Percentiles rank a stretch among this genome's conserved stretches.
Evolutionary conservation across 2,329 filamentous ascomycete species (phyloP).

Genomic region (Hymenoscyphus linearis): DNA sequence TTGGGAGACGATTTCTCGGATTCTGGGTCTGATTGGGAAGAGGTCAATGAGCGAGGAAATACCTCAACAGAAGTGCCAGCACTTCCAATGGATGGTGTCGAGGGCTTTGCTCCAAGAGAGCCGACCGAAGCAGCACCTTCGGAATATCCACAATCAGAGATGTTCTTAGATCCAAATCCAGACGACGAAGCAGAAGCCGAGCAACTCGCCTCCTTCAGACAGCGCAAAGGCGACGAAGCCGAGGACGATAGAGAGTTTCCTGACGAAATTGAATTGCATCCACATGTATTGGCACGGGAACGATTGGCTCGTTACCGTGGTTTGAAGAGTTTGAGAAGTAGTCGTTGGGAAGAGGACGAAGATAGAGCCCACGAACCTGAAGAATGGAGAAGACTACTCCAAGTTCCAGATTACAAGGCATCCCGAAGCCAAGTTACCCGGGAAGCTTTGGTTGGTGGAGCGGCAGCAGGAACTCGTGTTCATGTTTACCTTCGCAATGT

Average conservation of each 20-base stretch:
- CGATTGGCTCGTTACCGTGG: constrained; percentile 82
- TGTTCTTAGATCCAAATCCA: constrained; percentile 70
- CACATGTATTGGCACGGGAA: constrained; percentile 79
- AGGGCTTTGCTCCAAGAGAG: constrained; percentile 59
- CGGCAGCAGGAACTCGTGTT: constrained; percentile 77
- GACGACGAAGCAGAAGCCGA: constrained; percentile 77
- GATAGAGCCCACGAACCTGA: constrained; percentile 83
- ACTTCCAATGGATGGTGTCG: constrained; percentile 77
- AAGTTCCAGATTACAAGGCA: constrained; percentile 84
- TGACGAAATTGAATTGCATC: constrained; percentile 92
- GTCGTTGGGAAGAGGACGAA: constrained; percentile 82
- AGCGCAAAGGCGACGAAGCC: constrained; percentile 71
- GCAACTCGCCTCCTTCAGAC: constrained; percentile 76
- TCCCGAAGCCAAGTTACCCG: constrained; percentile 70
- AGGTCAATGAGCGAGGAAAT: constrained; percentile 57
- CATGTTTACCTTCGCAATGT: constrained; percentile 66
- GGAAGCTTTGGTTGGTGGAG: constrained; percentile 84
- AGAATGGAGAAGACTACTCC: constrained; percentile 81
- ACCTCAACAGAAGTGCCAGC: constrained; percentile 48
- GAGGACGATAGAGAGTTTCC: constrained; percentile 93
- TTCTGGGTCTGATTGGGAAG: constrained; percentile 79
- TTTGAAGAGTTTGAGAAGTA: constrained; percentile 84
- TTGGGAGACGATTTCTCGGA: constrained; percentile 68
- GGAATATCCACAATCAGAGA: constrained; percentile 90
- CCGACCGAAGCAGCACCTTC: constrained; percentile 76